Base-by-base conservation (phyloP, 2,329 filamentous ascomycete species). In the Huntiella bhutanensis region DNA sequence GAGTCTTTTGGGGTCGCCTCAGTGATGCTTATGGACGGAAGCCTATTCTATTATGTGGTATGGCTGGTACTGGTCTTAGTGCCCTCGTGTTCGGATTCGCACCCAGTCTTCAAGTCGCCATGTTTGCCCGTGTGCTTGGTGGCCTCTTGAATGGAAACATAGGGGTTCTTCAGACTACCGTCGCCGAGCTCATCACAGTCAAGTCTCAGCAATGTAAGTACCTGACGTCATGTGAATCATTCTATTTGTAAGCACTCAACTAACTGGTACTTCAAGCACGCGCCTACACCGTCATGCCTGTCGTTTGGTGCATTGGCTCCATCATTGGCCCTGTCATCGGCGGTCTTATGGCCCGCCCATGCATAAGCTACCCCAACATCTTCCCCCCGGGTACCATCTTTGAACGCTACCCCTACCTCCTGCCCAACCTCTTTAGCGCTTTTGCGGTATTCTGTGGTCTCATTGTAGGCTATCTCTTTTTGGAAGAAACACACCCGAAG, bases 111-210 rank as follows among this genome's bases (percentile, higher is more conserved):
- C 76, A 79, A 1, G 75, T 86, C 49, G 91, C 91, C 22, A 71
- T 98, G 53, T 66, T 94, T 54, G 91, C 87, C 38, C 79, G 91
- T 51, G 86, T 88, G 1, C 65, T 96, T 17, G 91, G 91, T 45
- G 91, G 91, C 36, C 69, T 95, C 47, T 67, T 98, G 54, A 98
- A 98, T 59, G 91, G 91, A 78, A 96, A 96, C 61, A 93, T 95
- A 57, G 88, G 87, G 41, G 88, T 95, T 3, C 69, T 96, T 54
- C 85, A 95, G 60, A 96, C 88, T 4, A 96, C 88, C 0, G 86
- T 98, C 34, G 85, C 85, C 13, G 91, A 98, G 61, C 71, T 98
- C 50, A 81, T 96, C 19, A 94, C 84, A 3, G 80, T 82, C 50
- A 93, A 94, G 63, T 82, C 88, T 60, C 86, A 96, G 59, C 87